Evolutionary conservation across 1,284 basidiomycete species (phyloP).

Genomic region (Agroathelia rolfsii): DNA sequence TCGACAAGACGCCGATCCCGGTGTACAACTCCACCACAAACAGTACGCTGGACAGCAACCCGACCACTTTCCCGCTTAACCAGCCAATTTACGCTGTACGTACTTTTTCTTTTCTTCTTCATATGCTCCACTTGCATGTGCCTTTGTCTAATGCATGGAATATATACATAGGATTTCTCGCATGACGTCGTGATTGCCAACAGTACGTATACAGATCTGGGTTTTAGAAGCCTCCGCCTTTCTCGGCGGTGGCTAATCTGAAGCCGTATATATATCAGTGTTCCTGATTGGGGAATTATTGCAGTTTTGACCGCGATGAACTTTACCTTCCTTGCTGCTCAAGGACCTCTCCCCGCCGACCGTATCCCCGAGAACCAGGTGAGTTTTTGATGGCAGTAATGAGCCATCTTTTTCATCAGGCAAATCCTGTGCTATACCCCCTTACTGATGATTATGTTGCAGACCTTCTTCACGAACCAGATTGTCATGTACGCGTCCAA

Average conservation of each 20-base stretch:
- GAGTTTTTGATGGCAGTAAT: slow-evolving; percentile 19
- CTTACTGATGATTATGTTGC: slow-evolving; percentile 2
- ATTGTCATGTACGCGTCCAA: slow-evolving; percentile 45
- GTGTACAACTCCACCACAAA: slow-evolving; percentile 47
- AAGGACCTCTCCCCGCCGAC: slow-evolving; percentile 45
- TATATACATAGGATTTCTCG: slow-evolving; percentile 40
- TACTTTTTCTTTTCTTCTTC: no score
- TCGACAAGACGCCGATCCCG: slow-evolving; percentile 38
- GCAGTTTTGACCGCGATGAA: slow-evolving; percentile 50
- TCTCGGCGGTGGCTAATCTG: no score
- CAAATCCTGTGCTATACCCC: background rate
- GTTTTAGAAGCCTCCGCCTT: background rate
- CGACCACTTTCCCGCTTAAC: slow-evolving; percentile 49
- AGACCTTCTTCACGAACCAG: slow-evolving; percentile 37
- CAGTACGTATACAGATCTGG: slow-evolving; percentile 20
- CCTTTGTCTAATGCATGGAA: no score
- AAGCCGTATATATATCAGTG: no score
- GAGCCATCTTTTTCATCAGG: slow-evolving; percentile 18
- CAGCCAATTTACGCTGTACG: slow-evolving; percentile 79
- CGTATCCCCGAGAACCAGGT: slow-evolving; percentile 48
- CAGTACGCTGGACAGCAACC: slow-evolving; percentile 39
- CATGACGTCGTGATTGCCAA: slow-evolving; percentile 37
- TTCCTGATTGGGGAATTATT: background rate
- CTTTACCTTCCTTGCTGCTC: slow-evolving; percentile 45
- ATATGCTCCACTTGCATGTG: no score